These are phyloP conservation scores for Tuber brumale DNA, from an alignment of 495 filamentous ascomycete genomes.

Conservation along the genomic window DNA sequence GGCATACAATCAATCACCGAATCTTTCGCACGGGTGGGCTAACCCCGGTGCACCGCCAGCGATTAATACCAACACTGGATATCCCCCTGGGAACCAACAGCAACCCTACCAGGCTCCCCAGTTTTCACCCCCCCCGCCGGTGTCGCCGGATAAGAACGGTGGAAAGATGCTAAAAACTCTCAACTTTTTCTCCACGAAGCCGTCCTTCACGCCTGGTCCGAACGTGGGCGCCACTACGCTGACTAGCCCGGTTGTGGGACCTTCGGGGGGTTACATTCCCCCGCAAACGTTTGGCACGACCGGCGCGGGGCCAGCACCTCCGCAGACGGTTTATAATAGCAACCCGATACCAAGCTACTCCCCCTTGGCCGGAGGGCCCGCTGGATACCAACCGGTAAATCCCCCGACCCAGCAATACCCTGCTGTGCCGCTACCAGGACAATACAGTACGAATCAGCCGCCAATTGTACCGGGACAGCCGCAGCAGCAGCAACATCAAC, in stretches of 20 bases:
- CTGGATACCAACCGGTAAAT: neutral
- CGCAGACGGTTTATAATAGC: neutral
- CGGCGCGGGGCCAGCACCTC: neutral
- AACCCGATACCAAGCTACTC: constrained; percentile 1
- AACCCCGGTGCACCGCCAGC: neutral
- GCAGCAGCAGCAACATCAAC: constrained; percentile 9
- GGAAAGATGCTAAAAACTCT: constrained; percentile 17
- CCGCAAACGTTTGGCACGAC: neutral
- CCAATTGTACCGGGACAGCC: neutral
- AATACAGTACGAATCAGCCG: neutral
- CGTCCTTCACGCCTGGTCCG: constrained; percentile 13
- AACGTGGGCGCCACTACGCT: constrained; percentile 21
- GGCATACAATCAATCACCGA: neutral
- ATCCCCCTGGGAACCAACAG: neutral
- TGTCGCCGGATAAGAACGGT: constrained; percentile 7
- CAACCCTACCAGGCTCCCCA: constrained; percentile 30
- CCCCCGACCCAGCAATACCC: neutral
- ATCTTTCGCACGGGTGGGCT: neutral
- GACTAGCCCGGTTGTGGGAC: constrained; percentile 11
- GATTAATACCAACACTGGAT: neutral
- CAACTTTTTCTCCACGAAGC: constrained; percentile 33
- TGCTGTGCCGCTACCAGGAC: neutral
- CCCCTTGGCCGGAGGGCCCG: neutral
- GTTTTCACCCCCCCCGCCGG: constrained; percentile 18
- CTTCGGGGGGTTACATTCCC: neutral